Percentiles rank a stretch among this genome's conserved stretches.
Evolutionary conservation across 2,329 filamentous ascomycete genomes (phyloP).

Genomic region (Ceratocystis cacaofunesta): DNA sequence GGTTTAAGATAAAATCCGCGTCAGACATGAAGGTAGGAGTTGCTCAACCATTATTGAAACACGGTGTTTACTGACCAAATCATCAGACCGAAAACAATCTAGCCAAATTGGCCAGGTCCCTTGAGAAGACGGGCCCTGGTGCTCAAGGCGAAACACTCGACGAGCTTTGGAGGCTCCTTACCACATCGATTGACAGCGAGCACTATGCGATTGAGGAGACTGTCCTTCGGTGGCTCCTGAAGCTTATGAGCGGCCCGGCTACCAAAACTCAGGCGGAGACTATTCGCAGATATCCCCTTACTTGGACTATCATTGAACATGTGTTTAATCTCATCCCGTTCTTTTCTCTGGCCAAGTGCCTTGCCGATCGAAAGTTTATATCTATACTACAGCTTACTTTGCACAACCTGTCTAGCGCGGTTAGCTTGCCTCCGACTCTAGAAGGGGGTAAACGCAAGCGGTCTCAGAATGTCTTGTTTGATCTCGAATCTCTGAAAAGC

Average conservation of each 20-base stretch:
- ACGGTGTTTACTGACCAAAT: slow-evolving; percentile 17
- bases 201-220: slow-evolving; percentile 42
- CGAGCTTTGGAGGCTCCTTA: slow-evolving; percentile 35
- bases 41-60: not conserved
- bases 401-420: slow-evolving; percentile 36
- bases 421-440: slow-evolving; percentile 16
- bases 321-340: slow-evolving; percentile 51
- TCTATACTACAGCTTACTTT: slow-evolving; percentile 50
- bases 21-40: slow-evolving; percentile 4
- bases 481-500: slow-evolving; percentile 28
- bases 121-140: slow-evolving; percentile 37
- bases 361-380: slow-evolving; percentile 56
- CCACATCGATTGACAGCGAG: slow-evolving; percentile 27
- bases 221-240: slow-evolving; percentile 48
- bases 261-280: slow-evolving; percentile 32
- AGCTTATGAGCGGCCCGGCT: slow-evolving; percentile 38
- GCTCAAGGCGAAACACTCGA: slow-evolving; percentile 33
- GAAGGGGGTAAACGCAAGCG: slow-evolving; percentile 34
- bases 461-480: slow-evolving; percentile 23
- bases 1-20: not conserved
- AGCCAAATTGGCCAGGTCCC: slow-evolving; percentile 38
- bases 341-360: slow-evolving; percentile 53
- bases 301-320: slow-evolving; percentile 47
- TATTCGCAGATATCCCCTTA: slow-evolving; percentile 39
- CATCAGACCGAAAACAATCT: slow-evolving; percentile 27